Base-by-base conservation (phyloP, 805 yeast genomes). In the Zygoascus flipseniorum region DNA sequence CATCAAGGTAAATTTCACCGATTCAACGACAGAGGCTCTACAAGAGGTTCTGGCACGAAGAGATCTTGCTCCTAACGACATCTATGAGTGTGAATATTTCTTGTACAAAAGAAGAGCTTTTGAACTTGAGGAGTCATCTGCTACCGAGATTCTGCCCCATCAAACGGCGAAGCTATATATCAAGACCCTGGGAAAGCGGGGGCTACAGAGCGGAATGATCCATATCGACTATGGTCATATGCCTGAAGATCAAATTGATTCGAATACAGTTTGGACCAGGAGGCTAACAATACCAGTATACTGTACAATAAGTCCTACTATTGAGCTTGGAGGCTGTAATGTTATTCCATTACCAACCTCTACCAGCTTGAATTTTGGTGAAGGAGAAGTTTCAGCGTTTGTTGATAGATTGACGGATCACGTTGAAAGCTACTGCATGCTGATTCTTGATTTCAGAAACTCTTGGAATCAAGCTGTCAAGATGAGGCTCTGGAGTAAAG, bases 381-480 rank as follows among this genome's bases (percentile, higher is more conserved):
- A 45, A n/a, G 8, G 51, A 57, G 47, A 51, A 45, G 37, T 8
- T 58, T 45, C 43, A 23, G 9, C 3, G 35, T 43, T 50, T 66
- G 8, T 52, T 50, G 6, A 54, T 66, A 37, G 68, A 67, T 71
- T 19, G 10, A 35, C 23, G 8, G 53, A 32, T 11, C 18, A 48
- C 8, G 19, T 13, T 14, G 39, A 49, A 8, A 81, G 80, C 48
- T 87, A 76, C 65, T 82, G 85, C 57, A 68, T 85, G 47, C 69
- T 86, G 52, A 74, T 88, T 0, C 62, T 92, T 13, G 98, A 93
- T 65, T 68, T 93, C 54, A 77, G 89, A 58, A 92, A 93, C 65
- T 76, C 86, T 1, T 90, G 96, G 93, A 75, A 78, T 6, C 83
- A 82, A 48, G 59, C 68, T 2, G 53, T 74, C 54, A 58, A 58